These are phyloP conservation scores for Taxillus chinensis DNA, from an alignment of 164 flowering plant species.

Conservation along the genomic window DNA sequence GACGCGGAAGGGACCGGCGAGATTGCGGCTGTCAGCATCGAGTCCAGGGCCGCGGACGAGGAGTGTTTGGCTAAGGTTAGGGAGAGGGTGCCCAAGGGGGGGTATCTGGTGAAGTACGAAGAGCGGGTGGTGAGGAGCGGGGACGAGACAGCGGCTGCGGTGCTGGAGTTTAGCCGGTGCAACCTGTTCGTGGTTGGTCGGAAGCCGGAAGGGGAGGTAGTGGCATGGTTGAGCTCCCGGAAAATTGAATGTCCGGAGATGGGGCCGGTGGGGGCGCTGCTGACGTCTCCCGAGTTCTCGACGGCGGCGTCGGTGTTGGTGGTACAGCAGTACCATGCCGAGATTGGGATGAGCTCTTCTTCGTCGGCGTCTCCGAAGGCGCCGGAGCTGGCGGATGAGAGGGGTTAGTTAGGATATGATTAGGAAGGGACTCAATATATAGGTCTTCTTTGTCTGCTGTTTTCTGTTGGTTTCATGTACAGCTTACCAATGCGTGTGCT, in stretches of 20 bases:
- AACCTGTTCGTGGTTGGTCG: constrained; percentile 47
- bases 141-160: constrained; percentile 15
- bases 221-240: constrained; percentile 6
- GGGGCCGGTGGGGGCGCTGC: constrained; percentile 55
- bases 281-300: constrained; percentile 34
- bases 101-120: constrained; percentile 20
- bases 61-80: constrained; percentile 23
- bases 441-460: too few species aligned
- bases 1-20: constrained; percentile 14
- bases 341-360: constrained; percentile 5
- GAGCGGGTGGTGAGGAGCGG: constrained; percentile 21
- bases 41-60: constrained; percentile 18
- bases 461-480: too few species aligned
- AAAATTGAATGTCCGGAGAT: constrained; percentile 51
- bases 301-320: constrained; percentile 59
- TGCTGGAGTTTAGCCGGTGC: constrained; percentile 18
- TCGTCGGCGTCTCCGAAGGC: constrained; percentile 3
- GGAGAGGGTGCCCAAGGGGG: constrained; percentile 8
- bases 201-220: constrained; percentile 26
- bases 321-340: constrained; percentile 35
- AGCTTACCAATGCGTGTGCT: too few species aligned
- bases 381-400: neutral
- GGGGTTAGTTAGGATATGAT: neutral
- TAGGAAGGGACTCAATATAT: too few species aligned
- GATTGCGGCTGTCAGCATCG: constrained; percentile 5